A percentile compares a stretch with the other conserved stretches of the same genome.
Conservation (phyloP, 805 yeast genomes). For the Sugiyamaella floridensis region DNA sequence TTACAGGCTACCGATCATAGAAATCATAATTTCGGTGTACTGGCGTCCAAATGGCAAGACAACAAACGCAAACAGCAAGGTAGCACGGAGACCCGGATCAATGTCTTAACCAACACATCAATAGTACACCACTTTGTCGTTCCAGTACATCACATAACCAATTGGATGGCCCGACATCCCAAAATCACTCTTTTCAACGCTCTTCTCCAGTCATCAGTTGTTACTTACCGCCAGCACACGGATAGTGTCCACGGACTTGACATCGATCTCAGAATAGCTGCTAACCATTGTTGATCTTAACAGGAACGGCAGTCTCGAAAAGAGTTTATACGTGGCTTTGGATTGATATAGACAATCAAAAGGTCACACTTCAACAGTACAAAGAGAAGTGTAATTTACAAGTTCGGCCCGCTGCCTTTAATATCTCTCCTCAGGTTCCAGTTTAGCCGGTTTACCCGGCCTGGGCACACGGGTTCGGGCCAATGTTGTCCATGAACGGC, state of each 20-base stretch:
- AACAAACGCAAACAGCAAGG: too few species aligned
- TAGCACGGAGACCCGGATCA: too few species aligned
- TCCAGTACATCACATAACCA: too few species aligned
- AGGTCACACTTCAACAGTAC: neutral
- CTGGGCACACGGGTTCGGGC: neutral
- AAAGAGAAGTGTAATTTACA: neutral
- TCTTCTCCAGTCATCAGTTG: neutral
- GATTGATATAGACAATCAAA: neutral
- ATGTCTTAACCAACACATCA: too few species aligned
- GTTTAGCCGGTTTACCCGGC: neutral
- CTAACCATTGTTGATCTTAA: slow-evolving; percentile 8
- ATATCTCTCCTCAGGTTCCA: neutral
- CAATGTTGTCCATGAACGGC: neutral
- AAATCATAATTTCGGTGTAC: too few species aligned
- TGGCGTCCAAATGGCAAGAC: too few species aligned
- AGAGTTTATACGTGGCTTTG: neutral
- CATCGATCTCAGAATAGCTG: slow-evolving; percentile 51
- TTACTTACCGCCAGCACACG: slow-evolving; percentile 64
- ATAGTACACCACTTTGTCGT: too few species aligned
- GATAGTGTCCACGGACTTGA: slow-evolving; percentile 75
- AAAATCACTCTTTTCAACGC: too few species aligned
- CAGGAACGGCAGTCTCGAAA: neutral
- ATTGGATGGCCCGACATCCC: too few species aligned
- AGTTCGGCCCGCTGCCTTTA: neutral
- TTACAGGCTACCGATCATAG: too few species aligned